Evolutionary conservation across 2,329 filamentous ascomycete species (phyloP), one percentile per base, ranked within the genome.

Genomic region (Paraphaeosphaeria minitans): DNA sequence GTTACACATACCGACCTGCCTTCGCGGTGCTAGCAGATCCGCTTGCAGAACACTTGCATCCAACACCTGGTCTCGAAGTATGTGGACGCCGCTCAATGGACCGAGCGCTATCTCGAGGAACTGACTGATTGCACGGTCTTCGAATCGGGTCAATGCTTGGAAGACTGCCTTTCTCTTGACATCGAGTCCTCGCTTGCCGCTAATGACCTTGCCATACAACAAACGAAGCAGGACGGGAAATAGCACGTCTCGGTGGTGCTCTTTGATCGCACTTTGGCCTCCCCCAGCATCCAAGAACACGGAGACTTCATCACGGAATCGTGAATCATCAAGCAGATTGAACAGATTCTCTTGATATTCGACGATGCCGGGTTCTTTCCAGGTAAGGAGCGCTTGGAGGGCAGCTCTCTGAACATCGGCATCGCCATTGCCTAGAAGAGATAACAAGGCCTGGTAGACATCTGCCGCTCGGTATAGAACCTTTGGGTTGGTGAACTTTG

Each of bases 301-400:
- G 0, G 92, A 89, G n/a, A 99, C 84, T 73, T 98, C 94, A 70
- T 98, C 95, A 71, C 93, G 92, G 78, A 98, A 97, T 50, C 91
- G 86, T 24, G 91, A 88, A 62, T 98, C 95, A 65, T 99, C 95
- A 9, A 98, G 84, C 1, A 99, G 82, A 67, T 92, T 93, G 61
- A 92, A 84, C 24, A 99, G 78, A 66, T 93, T 92, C 66, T 97
- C 93, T 68, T 93, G 87, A 71, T 98, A 97, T 0, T 88, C 84
- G 59, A 84, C 84, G 51, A 99, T 82, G 9, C 84, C 87, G 2
- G 89, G 83, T 58, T 90, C 86, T 75, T 97, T 98, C 94, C 95
- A 99, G 0, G 92, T 87, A 53, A 97, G 82, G 8, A 99, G 85
- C 9, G 90, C 91, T 74, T 93, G 93, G 37, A 99, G 82, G 0